These are phyloP conservation scores for cucumber (Cucumis sativus) DNA, from an alignment of 306 rosid genomes.

Conservation along the genomic window DNA sequence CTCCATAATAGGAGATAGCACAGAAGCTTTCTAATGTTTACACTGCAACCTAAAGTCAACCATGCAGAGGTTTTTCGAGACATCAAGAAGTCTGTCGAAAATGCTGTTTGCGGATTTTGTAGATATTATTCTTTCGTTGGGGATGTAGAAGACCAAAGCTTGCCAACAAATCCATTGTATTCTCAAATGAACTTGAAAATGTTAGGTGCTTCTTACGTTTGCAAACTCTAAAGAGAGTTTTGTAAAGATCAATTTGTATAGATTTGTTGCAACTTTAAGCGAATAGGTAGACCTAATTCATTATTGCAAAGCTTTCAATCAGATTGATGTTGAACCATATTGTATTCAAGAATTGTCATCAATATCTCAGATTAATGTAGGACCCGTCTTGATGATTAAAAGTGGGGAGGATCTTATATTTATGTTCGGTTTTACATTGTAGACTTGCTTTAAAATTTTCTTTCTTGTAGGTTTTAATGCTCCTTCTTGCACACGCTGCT, in stretches of 20 bases:
- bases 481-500: neutral
- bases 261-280: constrained; percentile 6
- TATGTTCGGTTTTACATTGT: neutral
- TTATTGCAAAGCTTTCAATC: constrained; percentile 1
- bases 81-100: neutral
- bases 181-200: neutral
- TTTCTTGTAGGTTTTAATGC: neutral
- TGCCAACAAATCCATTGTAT: neutral
- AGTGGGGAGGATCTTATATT: neutral
- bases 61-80: neutral
- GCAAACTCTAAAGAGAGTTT: neutral
- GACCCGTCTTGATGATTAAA: neutral
- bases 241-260: constrained; percentile 14
- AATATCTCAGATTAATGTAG: neutral
- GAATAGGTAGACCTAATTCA: constrained; percentile 1
- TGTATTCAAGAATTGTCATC: neutral
- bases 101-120: neutral
- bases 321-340: neutral
- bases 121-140: neutral
- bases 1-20: constrained; percentile 30
- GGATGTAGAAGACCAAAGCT: neutral
- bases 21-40: constrained; percentile 16
- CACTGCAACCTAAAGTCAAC: neutral
- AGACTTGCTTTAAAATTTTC: neutral
- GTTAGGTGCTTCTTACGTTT: neutral